A percentile compares a stretch with the other conserved stretches of the same genome.
phyloP scores from a whole-genome alignment of 495 filamentous ascomycete species.

The Platismatia glauca region DNA sequence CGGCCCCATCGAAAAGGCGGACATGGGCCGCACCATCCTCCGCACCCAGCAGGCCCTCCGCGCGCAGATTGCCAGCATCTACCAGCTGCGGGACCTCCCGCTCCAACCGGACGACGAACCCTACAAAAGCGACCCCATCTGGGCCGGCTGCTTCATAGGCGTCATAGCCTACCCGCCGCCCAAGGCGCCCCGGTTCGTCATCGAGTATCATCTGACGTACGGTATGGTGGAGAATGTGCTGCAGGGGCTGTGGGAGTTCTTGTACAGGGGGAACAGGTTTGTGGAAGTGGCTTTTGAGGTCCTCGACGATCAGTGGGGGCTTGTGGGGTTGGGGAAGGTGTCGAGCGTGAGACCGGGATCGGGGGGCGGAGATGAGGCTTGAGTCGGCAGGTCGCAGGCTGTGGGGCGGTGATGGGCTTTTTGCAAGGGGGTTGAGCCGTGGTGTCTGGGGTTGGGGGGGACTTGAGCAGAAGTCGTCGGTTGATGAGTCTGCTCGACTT shows the following conservation, averaged over 20 bases:
- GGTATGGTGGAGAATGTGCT: constrained; percentile 2
- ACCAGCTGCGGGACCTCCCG: not conserved
- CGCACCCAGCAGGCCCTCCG: not conserved
- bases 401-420: no score
- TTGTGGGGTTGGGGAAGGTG: constrained; percentile 1
- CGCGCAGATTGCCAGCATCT: not conserved
- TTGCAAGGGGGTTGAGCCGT: not conserved
- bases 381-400: not conserved
- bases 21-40: not conserved
- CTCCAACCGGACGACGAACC: not conserved
- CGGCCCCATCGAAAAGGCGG: not conserved
- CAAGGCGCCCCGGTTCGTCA: not conserved
- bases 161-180: not conserved
- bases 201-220: not conserved
- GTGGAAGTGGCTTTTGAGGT: not conserved
- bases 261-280: not conserved
- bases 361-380: not conserved
- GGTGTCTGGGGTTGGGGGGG: not conserved
- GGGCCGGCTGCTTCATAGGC: constrained; percentile 3
- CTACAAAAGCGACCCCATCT: not conserved
- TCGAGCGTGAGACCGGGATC: not conserved
- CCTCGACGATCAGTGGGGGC: not conserved
- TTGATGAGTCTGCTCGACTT: not conserved
- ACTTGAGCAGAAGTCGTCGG: not conserved
- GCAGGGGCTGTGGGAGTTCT: constrained; percentile 3